Evolutionary conservation across 495 filamentous ascomycete genomes (phyloP).

Genomic region (Aeminium ludgeri): DNA sequence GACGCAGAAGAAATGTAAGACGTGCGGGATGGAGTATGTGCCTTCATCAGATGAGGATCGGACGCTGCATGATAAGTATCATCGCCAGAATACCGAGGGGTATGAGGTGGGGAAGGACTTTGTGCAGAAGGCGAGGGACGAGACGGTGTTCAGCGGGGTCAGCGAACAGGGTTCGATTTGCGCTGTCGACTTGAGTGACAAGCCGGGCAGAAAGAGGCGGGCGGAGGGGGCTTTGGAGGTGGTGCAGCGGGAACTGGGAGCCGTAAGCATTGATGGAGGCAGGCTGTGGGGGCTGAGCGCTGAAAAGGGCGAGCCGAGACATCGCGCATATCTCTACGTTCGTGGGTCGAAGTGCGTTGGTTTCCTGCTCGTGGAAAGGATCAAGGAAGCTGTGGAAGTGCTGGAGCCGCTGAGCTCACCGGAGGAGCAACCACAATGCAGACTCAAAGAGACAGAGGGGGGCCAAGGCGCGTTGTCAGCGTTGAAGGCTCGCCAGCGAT

Average conservation of each 20-base stretch:
- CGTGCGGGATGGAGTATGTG: constrained; percentile 57
- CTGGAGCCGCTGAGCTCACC: constrained; percentile 21
- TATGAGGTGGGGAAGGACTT: constrained; percentile 42
- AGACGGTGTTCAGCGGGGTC: constrained; percentile 13
- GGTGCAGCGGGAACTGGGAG: constrained; percentile 49
- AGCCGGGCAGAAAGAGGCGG: constrained; percentile 30
- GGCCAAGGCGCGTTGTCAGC: not conserved
- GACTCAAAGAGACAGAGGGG: constrained; percentile 8
- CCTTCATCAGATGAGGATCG: constrained; percentile 48
- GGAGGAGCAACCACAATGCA: constrained; percentile 4
- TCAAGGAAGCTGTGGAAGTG: constrained; percentile 39
- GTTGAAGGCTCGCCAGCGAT: constrained; percentile 8
- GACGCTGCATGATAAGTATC: constrained; percentile 49
- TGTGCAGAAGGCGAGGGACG: constrained; percentile 1
- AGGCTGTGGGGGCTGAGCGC: constrained; percentile 35
- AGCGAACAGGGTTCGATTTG: constrained; percentile 18
- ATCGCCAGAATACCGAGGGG: constrained; percentile 47
- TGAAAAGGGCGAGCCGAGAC: not conserved
- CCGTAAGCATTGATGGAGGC: constrained; percentile 42
- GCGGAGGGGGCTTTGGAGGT: constrained; percentile 47
- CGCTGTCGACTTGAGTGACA: constrained; percentile 23
- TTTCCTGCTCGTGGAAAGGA: constrained; percentile 47
- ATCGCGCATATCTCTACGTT: constrained; percentile 46
- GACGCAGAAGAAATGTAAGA: constrained; percentile 41
- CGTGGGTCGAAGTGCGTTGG: constrained; percentile 48